Conservation (phyloP, 2,329 filamentous ascomycete species). For the Cladophialophora psammophila region DNA sequence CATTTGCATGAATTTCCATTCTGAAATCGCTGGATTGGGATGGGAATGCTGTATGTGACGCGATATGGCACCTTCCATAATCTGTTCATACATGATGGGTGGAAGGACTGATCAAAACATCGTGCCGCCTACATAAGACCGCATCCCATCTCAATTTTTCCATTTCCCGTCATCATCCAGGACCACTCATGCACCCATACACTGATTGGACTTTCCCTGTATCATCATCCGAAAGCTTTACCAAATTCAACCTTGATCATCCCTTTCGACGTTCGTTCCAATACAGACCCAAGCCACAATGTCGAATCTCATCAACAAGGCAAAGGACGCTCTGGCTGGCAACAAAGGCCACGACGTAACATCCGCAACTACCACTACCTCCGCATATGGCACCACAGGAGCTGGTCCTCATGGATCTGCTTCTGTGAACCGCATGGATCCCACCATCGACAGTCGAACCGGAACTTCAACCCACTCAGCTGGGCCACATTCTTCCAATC, state of each 20-base stretch:
- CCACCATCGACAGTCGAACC: background rate
- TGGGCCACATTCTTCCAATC: constrained; percentile 55
- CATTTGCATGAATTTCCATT: background rate
- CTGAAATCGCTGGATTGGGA: background rate
- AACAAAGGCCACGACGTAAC: constrained; percentile 37
- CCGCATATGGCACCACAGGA: constrained; percentile 32
- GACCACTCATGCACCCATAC: background rate
- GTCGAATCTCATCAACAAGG: constrained; percentile 56
- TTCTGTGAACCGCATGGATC: constrained; percentile 2
- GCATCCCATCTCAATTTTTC: background rate
- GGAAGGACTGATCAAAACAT: constrained; percentile 6
- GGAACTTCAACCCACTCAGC: constrained; percentile 17
- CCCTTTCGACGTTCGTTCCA: no score
- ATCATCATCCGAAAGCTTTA: background rate
- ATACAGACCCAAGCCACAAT: constrained; percentile 46
- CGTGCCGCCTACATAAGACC: background rate
- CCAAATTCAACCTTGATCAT: background rate
- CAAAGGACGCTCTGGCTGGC: constrained; percentile 55
- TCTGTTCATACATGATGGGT: background rate
- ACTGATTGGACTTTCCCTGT: background rate
- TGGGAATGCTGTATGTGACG: constrained; percentile 10
- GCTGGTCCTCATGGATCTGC: constrained; percentile 9
- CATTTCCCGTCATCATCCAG: background rate
- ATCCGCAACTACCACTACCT: constrained; percentile 28
- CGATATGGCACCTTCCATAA: background rate